phyloP scores from a whole-genome alignment of 148 eudicot genomes.

The Pharnaceum exiguum region DNA sequence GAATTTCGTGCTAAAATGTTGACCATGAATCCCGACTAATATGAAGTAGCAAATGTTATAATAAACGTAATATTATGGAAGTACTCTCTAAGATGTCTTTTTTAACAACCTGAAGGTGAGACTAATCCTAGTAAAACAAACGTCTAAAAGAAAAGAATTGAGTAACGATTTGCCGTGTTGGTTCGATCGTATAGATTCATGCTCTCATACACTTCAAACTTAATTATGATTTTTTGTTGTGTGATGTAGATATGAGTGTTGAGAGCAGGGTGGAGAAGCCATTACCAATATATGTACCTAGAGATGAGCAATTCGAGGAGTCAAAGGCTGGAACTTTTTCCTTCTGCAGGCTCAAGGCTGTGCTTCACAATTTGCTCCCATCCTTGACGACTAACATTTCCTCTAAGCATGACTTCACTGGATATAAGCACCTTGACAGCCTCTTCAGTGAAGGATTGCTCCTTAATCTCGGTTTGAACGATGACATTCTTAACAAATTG shows the following conservation, averaged over 20 bases:
- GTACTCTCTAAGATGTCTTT: no score
- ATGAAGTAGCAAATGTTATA: not conserved
- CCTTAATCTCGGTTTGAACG: slow-evolving; percentile 65
- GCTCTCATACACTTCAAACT: not conserved
- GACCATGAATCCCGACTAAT: no score
- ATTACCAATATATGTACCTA: slow-evolving; percentile 74
- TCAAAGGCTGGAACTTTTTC: slow-evolving; percentile 66
- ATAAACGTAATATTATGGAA: no score
- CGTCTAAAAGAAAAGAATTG: no score
- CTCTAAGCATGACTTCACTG: slow-evolving; percentile 70
- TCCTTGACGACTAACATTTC: slow-evolving; percentile 72
- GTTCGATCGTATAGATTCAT: not conserved
- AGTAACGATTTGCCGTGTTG: no score
- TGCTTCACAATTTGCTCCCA: slow-evolving; percentile 79
- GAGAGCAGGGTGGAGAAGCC: slow-evolving; percentile 97
- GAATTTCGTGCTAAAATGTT: no score
- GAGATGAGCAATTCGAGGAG: slow-evolving; percentile 94
- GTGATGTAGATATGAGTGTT: slow-evolving; percentile 35
- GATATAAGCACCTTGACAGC: slow-evolving; percentile 75
- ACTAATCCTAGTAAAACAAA: no score
- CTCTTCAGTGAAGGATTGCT: slow-evolving; percentile 75
- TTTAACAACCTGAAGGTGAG: no score
- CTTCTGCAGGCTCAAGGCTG: slow-evolving; percentile 71
- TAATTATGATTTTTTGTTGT: not conserved
- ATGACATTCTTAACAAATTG: slow-evolving; percentile 63